Percentiles rank a stretch among this genome's conserved stretches.
Evolutionary conservation across 805 yeast species (phyloP).

Genomic region (Ogataea henricii): DNA sequence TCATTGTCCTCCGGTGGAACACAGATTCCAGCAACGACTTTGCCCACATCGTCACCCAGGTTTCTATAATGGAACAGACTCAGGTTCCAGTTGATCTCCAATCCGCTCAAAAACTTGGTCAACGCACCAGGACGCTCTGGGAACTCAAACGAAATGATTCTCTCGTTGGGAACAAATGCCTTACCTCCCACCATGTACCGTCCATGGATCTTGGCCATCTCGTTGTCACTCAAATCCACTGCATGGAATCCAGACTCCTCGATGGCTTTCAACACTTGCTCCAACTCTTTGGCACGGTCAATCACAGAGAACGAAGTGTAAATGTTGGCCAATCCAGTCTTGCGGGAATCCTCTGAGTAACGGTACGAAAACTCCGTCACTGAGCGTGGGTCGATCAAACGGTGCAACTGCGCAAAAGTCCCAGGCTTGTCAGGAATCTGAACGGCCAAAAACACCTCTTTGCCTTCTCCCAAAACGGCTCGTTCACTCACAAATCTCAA

Average conservation of each 20-base stretch:
- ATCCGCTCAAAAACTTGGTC: conserved; percentile 68
- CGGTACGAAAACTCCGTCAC: conserved; percentile 96
- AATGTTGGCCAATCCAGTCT: conserved; percentile 62
- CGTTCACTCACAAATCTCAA: conserved; percentile 94
- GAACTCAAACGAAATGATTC: conserved; percentile 82
- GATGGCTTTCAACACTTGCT: conserved; percentile 60
- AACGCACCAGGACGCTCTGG: conserved; percentile 98
- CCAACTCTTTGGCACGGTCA: conserved; percentile 72
- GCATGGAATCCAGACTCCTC: conserved; percentile 68
- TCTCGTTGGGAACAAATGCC: conserved; percentile 70
- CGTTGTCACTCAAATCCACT: conserved; percentile 85
- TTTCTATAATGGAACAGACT: conserved; percentile 95
- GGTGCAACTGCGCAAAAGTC: conserved; percentile 76
- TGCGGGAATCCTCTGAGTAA: conserved; percentile 48
- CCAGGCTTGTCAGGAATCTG: conserved; percentile 94
- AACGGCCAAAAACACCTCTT: conserved; percentile 87
- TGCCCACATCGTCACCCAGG: conserved; percentile 94
- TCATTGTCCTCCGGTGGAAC: conserved; percentile 72
- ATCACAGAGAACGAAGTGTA: conserved; percentile 86
- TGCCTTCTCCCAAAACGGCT: conserved; percentile 98
- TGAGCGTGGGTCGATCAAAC: conserved; percentile 78
- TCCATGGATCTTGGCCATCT: conserved; percentile 94
- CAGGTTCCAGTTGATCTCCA: conserved; percentile 84
- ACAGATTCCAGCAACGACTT: conserved; percentile 85
- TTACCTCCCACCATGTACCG: conserved; percentile 95